phyloP scores from a whole-genome alignment of 1,284 basidiomycete genomes.

The Phellopilus nigrolimitatus region DNA sequence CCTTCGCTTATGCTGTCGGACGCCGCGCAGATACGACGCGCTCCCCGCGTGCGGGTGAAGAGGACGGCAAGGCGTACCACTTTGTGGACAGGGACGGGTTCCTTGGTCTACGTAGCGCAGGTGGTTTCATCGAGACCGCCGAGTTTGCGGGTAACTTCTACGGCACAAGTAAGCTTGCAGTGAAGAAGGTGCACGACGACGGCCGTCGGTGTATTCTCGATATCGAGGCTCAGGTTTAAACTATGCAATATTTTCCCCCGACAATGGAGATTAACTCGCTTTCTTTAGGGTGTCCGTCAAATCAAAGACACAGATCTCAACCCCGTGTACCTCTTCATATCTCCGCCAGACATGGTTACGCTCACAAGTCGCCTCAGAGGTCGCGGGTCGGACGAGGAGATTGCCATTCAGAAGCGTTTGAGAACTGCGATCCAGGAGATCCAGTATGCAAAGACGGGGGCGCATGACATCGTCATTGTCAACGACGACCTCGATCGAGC shows the following conservation, averaged over 20 bases:
- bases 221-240: conserved; percentile 88
- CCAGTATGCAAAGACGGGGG: conserved; percentile 74
- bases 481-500: conserved; percentile 90
- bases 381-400: conserved; percentile 84
- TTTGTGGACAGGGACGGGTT: conserved; percentile 64
- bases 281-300: conserved; percentile 77
- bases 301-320: conserved; percentile 77
- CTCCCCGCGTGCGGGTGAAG: conserved; percentile 78
- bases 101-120: conserved; percentile 52
- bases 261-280: conserved; percentile 11
- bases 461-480: conserved; percentile 84
- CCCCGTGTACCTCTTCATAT: conserved; percentile 91
- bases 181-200: conserved; percentile 48
- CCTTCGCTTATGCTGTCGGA: not conserved
- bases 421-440: conserved; percentile 82
- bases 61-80: conserved; percentile 77
- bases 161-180: conserved; percentile 81
- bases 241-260: not conserved
- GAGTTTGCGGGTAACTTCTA: conserved; percentile 92
- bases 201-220: conserved; percentile 88
- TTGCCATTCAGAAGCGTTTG: conserved; percentile 72
- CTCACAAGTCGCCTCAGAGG: conserved; percentile 69
- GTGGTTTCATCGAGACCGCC: conserved; percentile 74
- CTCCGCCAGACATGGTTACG: conserved; percentile 73
- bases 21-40: conserved; percentile 81